Conservation (phyloP, 768 basidiomycete species). For the Paxillus ammoniavirescens region DNA sequence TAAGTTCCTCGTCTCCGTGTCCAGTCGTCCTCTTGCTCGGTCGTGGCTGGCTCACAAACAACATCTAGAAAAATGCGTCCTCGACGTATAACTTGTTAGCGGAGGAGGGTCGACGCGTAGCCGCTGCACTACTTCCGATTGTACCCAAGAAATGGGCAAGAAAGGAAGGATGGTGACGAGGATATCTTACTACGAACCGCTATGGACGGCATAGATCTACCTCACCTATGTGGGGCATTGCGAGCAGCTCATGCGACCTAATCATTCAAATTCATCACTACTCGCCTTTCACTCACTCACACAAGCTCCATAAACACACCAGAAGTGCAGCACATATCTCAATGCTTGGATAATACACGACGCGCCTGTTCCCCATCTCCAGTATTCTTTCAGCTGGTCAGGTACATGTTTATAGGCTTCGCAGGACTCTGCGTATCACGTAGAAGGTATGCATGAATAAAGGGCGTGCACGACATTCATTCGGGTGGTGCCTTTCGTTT, state of each 20-base stretch:
- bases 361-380: background rate
- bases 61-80: slow-evolving; percentile 78
- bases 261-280: background rate
- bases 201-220: background rate
- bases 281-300: background rate
- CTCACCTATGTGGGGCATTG: too few species aligned
- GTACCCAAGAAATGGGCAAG: slow-evolving; percentile 49
- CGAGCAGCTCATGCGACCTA: background rate
- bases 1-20: slow-evolving; percentile 32
- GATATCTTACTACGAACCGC: background rate
- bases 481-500: slow-evolving; percentile 57
- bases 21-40: background rate
- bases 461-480: slow-evolving; percentile 5
- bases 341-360: slow-evolving; percentile 10
- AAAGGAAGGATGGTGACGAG: slow-evolving; percentile 18
- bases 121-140: slow-evolving; percentile 83
- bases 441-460: background rate
- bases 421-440: background rate
- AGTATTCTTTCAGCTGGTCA: too few species aligned
- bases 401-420: background rate
- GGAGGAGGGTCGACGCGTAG: slow-evolving; percentile 92
- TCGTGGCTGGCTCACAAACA: background rate
- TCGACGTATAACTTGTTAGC: slow-evolving; percentile 92
- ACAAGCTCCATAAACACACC: background rate
- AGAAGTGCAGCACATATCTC: slow-evolving; percentile 16